Evolutionary conservation across 2,329 filamentous ascomycete species (phyloP), one percentile per base, ranked within the genome.

Genomic region (Aspergillus sp.): DNA sequence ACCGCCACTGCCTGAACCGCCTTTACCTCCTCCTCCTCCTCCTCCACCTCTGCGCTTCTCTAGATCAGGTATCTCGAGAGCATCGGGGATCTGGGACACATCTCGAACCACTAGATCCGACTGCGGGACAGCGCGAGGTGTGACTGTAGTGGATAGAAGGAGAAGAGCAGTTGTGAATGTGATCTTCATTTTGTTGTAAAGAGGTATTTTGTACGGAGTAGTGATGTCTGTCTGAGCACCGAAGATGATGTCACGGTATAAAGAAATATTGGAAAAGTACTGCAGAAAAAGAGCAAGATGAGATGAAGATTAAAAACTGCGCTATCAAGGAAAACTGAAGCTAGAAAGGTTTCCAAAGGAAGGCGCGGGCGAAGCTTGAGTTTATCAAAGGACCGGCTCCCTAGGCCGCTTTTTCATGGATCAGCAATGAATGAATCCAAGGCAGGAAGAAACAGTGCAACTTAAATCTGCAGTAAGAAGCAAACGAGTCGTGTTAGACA

Each of bases 21-120:
- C 50, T 27, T 53, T 43, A 30, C 58, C 49, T 11, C 53, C 43
- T 12, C 56, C 42, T 6, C 70, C 63, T 10, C 69, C 62, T 19
- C 67, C 60, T 27, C 71, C 66, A n/a, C 72, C 68, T 5, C 72
- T 68, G 26, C 75, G 69, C 54, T 77, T 78, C 44, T 70, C 66
- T 27, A 76, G 52, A 27, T 62, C 58, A 5, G 51, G 34, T 5
- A 49, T 35, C 30, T 60, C 50, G 7, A 43, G 39, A 5, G 46
- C 38, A 2, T 49, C 42, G 19, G 39, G 29, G n/a, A 33, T 42
- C 33, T 43, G 39, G 31, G 42, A 44, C 4, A 42, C 40, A 49
- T 58, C 49, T 33, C 48, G 49, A 27, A 47, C 36, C 9, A 54
- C 43, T 8, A 65, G 43, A 37, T 60, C 60, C 26, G 48, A 40